These are phyloP conservation scores for Schizosaccharomyces japonicus DNA, from an alignment of 805 yeast genomes.

Conservation along the genomic window DNA sequence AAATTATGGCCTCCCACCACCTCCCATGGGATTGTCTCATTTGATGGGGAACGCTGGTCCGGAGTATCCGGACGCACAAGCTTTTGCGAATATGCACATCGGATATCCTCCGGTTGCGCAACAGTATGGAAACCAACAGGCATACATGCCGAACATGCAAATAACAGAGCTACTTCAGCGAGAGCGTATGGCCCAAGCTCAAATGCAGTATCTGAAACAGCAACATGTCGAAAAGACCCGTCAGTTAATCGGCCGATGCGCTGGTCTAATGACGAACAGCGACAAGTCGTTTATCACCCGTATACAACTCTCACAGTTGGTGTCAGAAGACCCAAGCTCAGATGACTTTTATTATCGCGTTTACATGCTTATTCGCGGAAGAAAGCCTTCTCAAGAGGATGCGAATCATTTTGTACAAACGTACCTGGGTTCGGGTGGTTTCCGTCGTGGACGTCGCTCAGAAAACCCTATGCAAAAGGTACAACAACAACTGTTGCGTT, in stretches of 20 bases:
- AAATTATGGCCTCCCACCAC: no score
- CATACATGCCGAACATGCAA: background rate
- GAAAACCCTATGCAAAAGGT: constrained; percentile 25
- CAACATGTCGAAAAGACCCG: constrained; percentile 16
- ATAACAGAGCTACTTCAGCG: constrained; percentile 4
- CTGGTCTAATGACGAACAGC: constrained; percentile 90
- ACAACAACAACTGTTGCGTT: constrained; percentile 93
- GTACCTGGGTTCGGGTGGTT: constrained; percentile 54
- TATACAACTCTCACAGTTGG: constrained; percentile 82
- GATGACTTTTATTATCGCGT: constrained; percentile 95
- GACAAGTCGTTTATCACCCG: constrained; percentile 90
- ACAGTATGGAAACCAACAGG: background rate
- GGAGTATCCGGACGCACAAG: background rate
- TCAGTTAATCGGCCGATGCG: constrained; percentile 37
- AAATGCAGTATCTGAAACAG: background rate
- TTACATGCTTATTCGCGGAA: constrained; percentile 45
- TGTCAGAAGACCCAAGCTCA: constrained; percentile 87
- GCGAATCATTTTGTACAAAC: constrained; percentile 77
- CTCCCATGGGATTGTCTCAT: no score
- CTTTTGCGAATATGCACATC: no score
- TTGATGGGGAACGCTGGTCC: background rate
- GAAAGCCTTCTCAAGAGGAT: constrained; percentile 29
- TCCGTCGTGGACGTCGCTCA: constrained; percentile 14
- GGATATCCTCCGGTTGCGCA: no score
- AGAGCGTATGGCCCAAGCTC: background rate